Evolutionary conservation across 2,329 filamentous ascomycete species (phyloP).

Genomic region (Cladosporium sp.): DNA sequence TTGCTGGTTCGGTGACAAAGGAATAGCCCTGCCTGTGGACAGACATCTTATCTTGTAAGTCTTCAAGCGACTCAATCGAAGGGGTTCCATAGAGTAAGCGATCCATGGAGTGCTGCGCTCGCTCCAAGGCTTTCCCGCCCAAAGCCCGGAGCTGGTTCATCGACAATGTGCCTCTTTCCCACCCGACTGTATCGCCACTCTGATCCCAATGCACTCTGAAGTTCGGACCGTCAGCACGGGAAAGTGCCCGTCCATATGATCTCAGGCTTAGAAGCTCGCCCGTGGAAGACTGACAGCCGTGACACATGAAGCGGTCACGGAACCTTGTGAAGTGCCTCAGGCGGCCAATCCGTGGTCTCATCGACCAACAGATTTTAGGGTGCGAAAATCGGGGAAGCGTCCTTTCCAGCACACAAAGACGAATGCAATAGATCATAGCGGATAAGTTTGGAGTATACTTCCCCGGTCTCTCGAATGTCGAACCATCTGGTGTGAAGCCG

Average conservation of each 20-base stretch:
- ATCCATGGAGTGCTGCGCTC: no score
- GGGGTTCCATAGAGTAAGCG: no score
- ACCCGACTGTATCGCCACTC: not conserved
- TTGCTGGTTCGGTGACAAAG: not conserved
- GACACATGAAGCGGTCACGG: conserved; percentile 7
- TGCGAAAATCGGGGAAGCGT: not conserved
- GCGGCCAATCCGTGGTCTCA: not conserved
- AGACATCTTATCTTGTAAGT: not conserved
- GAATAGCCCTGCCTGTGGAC: not conserved
- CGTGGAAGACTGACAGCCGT: not conserved
- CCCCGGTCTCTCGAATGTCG: conserved; percentile 11
- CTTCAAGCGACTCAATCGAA: no score
- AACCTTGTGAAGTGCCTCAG: not conserved
- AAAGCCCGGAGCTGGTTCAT: not conserved
- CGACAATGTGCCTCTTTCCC: not conserved
- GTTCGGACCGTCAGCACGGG: not conserved
- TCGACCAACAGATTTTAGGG: not conserved
- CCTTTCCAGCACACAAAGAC: conserved; percentile 2
- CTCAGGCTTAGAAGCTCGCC: conserved; percentile 8
- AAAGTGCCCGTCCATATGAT: conserved; percentile 7
- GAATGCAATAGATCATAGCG: not conserved
- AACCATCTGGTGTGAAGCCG: conserved; percentile 1
- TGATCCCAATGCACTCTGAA: not conserved
- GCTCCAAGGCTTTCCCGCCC: no score
- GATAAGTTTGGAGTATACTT: conserved; percentile 14